phyloP scores from a whole-genome alignment of 345 rosid species.

The Durio zibethinus region DNA sequence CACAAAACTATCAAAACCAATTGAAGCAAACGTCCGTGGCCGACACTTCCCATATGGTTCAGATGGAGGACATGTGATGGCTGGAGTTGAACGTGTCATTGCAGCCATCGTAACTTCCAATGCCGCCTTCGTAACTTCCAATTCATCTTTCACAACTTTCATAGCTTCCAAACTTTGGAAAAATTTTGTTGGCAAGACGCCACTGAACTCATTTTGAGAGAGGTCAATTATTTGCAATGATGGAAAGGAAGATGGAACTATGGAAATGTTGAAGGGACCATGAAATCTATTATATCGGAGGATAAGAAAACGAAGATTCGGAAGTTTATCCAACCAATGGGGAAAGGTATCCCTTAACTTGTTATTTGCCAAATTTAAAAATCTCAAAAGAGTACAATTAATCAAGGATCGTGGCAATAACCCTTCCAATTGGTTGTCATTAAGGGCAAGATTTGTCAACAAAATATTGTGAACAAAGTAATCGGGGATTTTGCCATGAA shows the following conservation, averaged over 20 bases:
- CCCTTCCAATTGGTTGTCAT: background rate
- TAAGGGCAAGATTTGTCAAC: background rate
- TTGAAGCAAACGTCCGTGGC: too few species aligned
- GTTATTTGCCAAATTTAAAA: constrained; percentile 18
- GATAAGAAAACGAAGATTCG: background rate
- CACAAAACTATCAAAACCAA: too few species aligned
- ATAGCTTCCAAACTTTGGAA: background rate
- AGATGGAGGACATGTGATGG: too few species aligned
- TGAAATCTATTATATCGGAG: background rate
- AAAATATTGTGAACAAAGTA: too few species aligned
- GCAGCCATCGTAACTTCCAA: too few species aligned
- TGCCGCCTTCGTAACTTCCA: too few species aligned
- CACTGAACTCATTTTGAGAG: background rate
- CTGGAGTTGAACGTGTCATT: too few species aligned
- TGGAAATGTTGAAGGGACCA: background rate
- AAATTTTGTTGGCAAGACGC: background rate
- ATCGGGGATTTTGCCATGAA: constrained; percentile 20
- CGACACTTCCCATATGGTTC: too few species aligned
- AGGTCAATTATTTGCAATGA: background rate
- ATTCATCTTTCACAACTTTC: too few species aligned
- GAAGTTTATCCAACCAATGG: background rate
- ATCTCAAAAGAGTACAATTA: constrained; percentile 1
- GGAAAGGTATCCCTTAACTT: constrained; percentile 1
- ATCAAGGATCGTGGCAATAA: background rate
- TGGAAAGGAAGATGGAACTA: background rate